Percentiles rank a stretch among this genome's conserved stretches.
Evolutionary conservation across 441 rosid species (phyloP).

Genomic region (Pelargonium myrrhifolium): DNA sequence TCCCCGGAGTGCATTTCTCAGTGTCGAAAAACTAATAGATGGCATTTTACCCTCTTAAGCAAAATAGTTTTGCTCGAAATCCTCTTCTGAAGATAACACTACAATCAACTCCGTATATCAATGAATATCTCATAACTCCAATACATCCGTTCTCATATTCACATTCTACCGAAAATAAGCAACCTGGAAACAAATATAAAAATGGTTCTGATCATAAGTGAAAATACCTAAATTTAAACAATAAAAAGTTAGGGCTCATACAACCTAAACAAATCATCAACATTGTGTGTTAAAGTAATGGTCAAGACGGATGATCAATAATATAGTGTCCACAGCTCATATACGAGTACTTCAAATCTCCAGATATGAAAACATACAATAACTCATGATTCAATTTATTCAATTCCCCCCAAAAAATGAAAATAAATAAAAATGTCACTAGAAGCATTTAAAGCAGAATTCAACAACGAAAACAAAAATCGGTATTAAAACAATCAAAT

Average conservation of each 20-base stretch:
- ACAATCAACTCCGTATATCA: slow-evolving; percentile 21
- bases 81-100: slow-evolving; percentile 21
- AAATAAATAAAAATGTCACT: neutral
- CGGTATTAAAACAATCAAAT: neutral
- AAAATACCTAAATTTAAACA: neutral
- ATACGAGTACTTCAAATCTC: neutral
- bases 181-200: slow-evolving; percentile 17
- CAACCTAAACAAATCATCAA: neutral
- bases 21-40: slow-evolving; percentile 33
- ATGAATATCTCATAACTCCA: slow-evolving; percentile 47
- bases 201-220: neutral
- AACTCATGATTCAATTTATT: neutral
- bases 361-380: neutral
- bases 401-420: neutral
- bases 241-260: neutral
- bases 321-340: neutral
- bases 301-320: neutral
- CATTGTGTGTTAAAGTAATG: neutral
- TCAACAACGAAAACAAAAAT: neutral
- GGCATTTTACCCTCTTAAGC: slow-evolving; percentile 58
- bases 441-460: neutral
- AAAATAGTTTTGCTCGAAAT: slow-evolving; percentile 22
- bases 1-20: slow-evolving; percentile 47
- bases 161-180: slow-evolving; percentile 1
- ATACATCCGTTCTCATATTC: slow-evolving; percentile 13